Percentiles rank a stretch among this genome's conserved stretches.
Conservation (phyloP, 2,329 filamentous ascomycete species). For the Diaporthe vexans region DNA sequence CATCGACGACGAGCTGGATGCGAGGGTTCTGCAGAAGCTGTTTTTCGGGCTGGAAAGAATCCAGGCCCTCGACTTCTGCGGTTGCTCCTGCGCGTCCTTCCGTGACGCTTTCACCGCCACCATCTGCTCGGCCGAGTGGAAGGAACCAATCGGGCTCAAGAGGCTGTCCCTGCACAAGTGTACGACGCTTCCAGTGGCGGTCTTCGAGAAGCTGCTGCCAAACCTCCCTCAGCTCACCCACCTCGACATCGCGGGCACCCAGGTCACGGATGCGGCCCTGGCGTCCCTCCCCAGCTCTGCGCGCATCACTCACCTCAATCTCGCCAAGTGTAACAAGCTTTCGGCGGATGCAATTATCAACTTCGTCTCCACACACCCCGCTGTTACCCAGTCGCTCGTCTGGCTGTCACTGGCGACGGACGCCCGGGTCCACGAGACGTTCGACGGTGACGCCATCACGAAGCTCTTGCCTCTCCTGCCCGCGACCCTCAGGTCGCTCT, state of each 20-base stretch:
- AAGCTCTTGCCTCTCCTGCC: conserved; percentile 77
- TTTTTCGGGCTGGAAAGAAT: conserved; percentile 76
- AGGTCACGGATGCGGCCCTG: conserved; percentile 80
- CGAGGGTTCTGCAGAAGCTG: conserved; percentile 77
- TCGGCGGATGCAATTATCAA: conserved; percentile 76
- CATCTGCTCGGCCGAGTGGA: conserved; percentile 62
- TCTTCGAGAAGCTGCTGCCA: conserved; percentile 80
- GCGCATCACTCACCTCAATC: conserved; percentile 80
- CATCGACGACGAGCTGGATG: conserved; percentile 80
- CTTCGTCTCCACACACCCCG: conserved; percentile 79
- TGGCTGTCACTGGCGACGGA: conserved; percentile 83
- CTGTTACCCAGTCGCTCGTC: conserved; percentile 73
- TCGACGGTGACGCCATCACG: conserved; percentile 76
- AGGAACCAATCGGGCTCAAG: conserved; percentile 69
- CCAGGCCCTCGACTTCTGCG: conserved; percentile 81
- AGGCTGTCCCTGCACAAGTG: conserved; percentile 85
- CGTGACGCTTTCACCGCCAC: conserved; percentile 73
- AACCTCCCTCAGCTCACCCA: conserved; percentile 79
- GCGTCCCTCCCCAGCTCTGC: conserved; percentile 79
- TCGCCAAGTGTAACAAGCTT: conserved; percentile 81
- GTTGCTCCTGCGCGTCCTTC: conserved; percentile 78
- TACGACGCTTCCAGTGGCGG: conserved; percentile 74
- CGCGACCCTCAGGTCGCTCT: conserved; percentile 77
- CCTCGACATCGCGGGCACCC: conserved; percentile 83
- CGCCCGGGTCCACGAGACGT: conserved; percentile 77